phyloP scores from a whole-genome alignment of 2,329 filamentous ascomycete species.

The Fonsecaea nubica region DNA sequence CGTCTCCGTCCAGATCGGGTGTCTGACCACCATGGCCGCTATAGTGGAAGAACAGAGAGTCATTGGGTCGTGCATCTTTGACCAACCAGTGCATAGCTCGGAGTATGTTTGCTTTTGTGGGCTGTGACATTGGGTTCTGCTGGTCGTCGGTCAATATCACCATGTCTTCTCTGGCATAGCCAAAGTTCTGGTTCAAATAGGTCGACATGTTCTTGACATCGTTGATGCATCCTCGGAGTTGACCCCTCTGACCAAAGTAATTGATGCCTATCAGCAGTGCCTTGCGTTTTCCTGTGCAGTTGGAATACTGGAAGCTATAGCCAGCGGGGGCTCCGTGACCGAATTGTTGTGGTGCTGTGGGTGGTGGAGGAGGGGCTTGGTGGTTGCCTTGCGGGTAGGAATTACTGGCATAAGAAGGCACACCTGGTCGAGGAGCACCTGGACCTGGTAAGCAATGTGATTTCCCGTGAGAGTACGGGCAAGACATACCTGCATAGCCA shows the following conservation, averaged over 20 bases:
- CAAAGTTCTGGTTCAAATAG: conserved; percentile 86
- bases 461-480: background rate
- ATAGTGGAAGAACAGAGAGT: conserved; percentile 97
- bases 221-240: conserved; percentile 93
- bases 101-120: conserved; percentile 92
- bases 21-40: conserved; percentile 77
- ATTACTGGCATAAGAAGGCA: conserved; percentile 32
- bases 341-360: conserved; percentile 71
- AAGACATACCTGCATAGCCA: conserved; percentile 49
- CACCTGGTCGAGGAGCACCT: conserved; percentile 35
- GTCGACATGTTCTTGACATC: conserved; percentile 96
- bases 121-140: conserved; percentile 96
- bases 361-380: conserved; percentile 69
- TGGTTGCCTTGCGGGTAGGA: conserved; percentile 42
- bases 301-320: conserved; percentile 89
- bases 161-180: conserved; percentile 95
- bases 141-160: conserved; percentile 95
- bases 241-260: conserved; percentile 90
- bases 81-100: conserved; percentile 98
- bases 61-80: conserved; percentile 88
- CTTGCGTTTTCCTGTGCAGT: conserved; percentile 86
- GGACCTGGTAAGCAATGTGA: conserved; percentile 16
- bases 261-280: conserved; percentile 94
- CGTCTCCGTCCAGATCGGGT: conserved; percentile 74
- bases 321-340: conserved; percentile 78